Base-by-base conservation (phyloP, 176 grass and related monocot species). In the Cocos nucifera region DNA sequence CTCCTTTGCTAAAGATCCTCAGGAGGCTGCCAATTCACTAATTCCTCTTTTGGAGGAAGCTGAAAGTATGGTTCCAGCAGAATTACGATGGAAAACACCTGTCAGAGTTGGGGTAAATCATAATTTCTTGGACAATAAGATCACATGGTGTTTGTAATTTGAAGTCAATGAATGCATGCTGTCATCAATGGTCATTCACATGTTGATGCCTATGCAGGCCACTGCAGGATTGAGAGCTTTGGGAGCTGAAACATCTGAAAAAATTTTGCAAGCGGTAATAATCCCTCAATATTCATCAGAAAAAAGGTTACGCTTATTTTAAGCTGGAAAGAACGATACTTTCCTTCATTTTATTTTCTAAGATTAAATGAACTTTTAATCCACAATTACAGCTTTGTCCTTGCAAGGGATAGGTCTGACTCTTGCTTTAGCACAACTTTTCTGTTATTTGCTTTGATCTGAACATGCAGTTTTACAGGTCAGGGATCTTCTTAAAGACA, bases 221-320 rank as follows among this genome's bases (percentile, higher is more conserved):
- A 97, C 93, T 29, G 93, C 93, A 80, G 93, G 93, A 72, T 87
- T 97, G 54, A 80, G 93, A 85, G 67, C 87, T 68, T 78, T 97
- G 66, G 93, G 93, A 26, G 22, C 78, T 79, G 70, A 85, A 75
- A 88, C 63, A 32, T 84, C 93, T 64, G 87, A 97, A 85, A 72
- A 88, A 65, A 97, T 97, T 91, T 83, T 97, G 70, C 81, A 88
- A 83, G 87, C 81, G 66, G 93, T 88, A 88, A 82, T 73, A 79
- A 57, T 85, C 57, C 39, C 75, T 56, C 49, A 59, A 74, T 57
- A 60, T 28, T 52, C 51, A 51, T 74, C n/a, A 35, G 28, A 44
- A 9, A 44, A 35, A 3, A 12, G 1, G 35, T 44, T 44, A 44
- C 14, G 9, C 10, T 44, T 44, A 14, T 44, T 44, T 44, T 44